Percentiles rank a stretch among this genome's conserved stretches.
Evolutionary conservation across 768 basidiomycete species (phyloP).

Genomic region (Lactarius akahatsu): DNA sequence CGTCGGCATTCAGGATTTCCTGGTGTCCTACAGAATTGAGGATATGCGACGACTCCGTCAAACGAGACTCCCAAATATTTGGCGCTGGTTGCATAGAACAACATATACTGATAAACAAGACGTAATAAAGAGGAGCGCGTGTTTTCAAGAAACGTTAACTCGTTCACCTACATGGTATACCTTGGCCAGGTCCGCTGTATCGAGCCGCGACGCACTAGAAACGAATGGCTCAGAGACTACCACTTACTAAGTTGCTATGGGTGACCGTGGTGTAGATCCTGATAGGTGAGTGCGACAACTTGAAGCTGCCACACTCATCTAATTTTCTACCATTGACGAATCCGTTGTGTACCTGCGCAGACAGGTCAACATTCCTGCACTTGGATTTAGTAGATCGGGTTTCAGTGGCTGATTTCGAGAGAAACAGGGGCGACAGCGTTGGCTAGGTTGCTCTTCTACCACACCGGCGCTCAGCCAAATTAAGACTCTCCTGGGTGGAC

Average conservation of each 20-base stretch:
- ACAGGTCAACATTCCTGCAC: neutral
- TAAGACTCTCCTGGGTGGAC: neutral
- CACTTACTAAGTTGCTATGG: neutral
- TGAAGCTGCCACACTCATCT: neutral
- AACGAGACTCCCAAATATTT: neutral
- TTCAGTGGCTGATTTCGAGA: neutral
- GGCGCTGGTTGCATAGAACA: neutral
- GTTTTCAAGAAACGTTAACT: neutral
- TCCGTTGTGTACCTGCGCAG: too few relatives aligned
- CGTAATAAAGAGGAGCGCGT: neutral
- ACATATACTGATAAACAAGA: neutral
- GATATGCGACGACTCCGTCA: neutral
- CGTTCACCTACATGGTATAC: neutral
- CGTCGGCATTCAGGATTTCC: neutral
- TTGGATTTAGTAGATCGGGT: neutral
- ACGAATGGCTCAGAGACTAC: neutral
- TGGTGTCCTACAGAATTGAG: neutral
- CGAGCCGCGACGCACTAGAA: neutral
- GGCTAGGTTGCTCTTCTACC: neutral
- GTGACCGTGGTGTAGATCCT: neutral
- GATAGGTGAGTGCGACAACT: neutral
- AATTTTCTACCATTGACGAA: neutral
- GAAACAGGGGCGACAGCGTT: neutral
- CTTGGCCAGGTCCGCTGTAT: neutral
- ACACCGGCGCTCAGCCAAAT: neutral